phyloP scores from a whole-genome alignment of 2,329 filamentous ascomycete genomes.

The Xylariaceae sp. region DNA sequence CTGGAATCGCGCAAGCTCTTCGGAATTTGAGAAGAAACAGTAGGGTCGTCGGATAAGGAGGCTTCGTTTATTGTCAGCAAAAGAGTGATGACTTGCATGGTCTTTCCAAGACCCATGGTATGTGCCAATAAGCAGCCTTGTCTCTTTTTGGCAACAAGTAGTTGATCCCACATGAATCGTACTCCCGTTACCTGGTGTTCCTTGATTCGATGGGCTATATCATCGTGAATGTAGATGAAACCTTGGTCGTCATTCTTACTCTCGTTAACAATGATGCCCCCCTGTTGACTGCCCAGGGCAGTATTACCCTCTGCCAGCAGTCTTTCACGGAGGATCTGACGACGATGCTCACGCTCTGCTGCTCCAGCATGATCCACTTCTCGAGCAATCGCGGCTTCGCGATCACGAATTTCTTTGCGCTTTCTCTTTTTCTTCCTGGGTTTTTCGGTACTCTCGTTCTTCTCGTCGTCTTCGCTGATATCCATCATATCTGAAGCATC shows the following conservation, averaged over 20 bases:
- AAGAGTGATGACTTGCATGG: constrained; percentile 85
- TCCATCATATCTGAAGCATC: constrained; percentile 10
- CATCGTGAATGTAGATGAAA: constrained; percentile 58
- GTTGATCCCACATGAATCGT: constrained; percentile 82
- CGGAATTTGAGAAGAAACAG: constrained; percentile 63
- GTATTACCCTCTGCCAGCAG: constrained; percentile 40
- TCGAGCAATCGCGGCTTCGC: constrained; percentile 48
- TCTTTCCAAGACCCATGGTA: constrained; percentile 89
- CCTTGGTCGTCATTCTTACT: constrained; percentile 55
- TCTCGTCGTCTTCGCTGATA: constrained; percentile 33
- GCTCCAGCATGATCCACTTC: constrained; percentile 50
- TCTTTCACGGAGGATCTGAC: constrained; percentile 39
- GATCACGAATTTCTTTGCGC: constrained; percentile 40
- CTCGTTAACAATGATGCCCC: constrained; percentile 60
- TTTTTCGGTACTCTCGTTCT: constrained; percentile 45
- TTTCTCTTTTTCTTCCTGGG: constrained; percentile 41
- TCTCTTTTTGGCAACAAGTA: constrained; percentile 55
- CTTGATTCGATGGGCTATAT: constrained; percentile 64
- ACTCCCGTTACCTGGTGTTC: constrained; percentile 76
- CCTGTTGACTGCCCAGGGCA: constrained; percentile 34
- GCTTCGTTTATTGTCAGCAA: constrained; percentile 68
- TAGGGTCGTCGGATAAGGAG: constrained; percentile 51
- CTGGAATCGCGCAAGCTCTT: constrained; percentile 54
- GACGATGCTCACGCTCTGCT: constrained; percentile 50
- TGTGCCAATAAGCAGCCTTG: constrained; percentile 82